These are phyloP conservation scores for Terfezia claveryi DNA, from an alignment of 495 filamentous ascomycete genomes.

Conservation along the genomic window DNA sequence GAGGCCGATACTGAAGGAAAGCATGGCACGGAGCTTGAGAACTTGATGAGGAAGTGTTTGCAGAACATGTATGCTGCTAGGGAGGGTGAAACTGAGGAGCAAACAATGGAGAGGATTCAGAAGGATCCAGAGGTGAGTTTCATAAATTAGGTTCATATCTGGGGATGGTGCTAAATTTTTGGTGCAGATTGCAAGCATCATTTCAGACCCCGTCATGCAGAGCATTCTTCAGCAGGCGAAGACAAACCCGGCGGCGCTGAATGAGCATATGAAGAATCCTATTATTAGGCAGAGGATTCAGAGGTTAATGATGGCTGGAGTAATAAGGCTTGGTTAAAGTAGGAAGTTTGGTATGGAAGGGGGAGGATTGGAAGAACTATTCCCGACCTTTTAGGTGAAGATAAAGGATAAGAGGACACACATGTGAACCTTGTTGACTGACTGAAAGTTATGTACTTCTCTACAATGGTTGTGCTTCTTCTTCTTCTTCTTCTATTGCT, in stretches of 20 bases:
- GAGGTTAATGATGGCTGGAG: conserved; percentile 77
- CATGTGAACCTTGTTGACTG: no score
- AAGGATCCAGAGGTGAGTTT: conserved; percentile 70
- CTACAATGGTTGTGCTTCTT: no score
- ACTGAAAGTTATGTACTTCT: no score
- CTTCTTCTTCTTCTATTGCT: no score
- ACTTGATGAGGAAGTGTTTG: conserved; percentile 86
- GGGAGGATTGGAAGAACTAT: no score
- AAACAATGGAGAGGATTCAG: conserved; percentile 80
- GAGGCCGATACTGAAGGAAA: conserved; percentile 54
- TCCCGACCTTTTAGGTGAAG: no score
- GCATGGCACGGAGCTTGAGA: conserved; percentile 73
- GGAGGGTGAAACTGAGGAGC: conserved; percentile 88
- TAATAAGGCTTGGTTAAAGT: conserved; percentile 50
- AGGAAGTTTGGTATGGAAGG: no score
- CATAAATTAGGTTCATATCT: background rate
- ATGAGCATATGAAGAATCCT: conserved; percentile 91
- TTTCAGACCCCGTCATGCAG: conserved; percentile 93
- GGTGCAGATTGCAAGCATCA: conserved; percentile 59
- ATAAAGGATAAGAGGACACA: no score
- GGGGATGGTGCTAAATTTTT: conserved; percentile 3
- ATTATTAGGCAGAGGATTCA: conserved; percentile 66
- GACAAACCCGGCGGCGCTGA: conserved; percentile 69
- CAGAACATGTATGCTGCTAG: conserved; percentile 67
- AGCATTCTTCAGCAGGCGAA: conserved; percentile 92